phyloP scores from a whole-genome alignment of 768 basidiomycete genomes.

The Lactarius sanguifluus region DNA sequence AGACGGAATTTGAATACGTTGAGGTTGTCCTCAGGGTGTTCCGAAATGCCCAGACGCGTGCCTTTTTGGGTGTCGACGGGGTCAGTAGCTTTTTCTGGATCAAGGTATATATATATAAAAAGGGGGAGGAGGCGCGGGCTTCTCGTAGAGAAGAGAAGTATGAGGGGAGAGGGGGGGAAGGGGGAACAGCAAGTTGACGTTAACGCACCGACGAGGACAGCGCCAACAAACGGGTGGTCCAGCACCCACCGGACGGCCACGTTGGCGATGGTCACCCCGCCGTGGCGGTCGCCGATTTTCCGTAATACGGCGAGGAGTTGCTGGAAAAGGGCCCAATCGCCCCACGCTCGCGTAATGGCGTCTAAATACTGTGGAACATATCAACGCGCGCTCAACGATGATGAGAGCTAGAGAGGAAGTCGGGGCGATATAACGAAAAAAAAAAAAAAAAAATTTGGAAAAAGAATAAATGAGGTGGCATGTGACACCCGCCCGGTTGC shows the following conservation, averaged over 20 bases:
- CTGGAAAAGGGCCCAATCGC: conserved; percentile 75
- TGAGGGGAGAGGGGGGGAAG: neutral
- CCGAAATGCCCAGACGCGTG: conserved; percentile 69
- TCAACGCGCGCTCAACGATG: neutral
- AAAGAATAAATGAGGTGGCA: neutral
- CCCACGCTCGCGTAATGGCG: conserved; percentile 79
- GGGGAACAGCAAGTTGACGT: neutral
- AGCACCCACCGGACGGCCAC: conserved; percentile 82
- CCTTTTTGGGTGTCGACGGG: conserved; percentile 43
- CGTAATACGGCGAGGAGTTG: conserved; percentile 57
- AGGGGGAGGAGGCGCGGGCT: conserved; percentile 1
- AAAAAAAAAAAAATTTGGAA: neutral
- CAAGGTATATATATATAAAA: neutral
- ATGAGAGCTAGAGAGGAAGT: neutral
- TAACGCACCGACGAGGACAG: conserved; percentile 69
- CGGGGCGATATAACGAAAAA: neutral
- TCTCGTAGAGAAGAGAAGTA: neutral
- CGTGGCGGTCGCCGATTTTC: conserved; percentile 65
- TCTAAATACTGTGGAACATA: conserved; percentile 64
- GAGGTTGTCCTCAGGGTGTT: conserved; percentile 69
- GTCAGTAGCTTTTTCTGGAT: neutral
- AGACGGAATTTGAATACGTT: conserved; percentile 60
- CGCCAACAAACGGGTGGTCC: conserved; percentile 74
- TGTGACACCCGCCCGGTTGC: neutral
- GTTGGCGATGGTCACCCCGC: conserved; percentile 68